Conservation (phyloP, 257 asterid species). For the Gentiana macrophylla region DNA sequence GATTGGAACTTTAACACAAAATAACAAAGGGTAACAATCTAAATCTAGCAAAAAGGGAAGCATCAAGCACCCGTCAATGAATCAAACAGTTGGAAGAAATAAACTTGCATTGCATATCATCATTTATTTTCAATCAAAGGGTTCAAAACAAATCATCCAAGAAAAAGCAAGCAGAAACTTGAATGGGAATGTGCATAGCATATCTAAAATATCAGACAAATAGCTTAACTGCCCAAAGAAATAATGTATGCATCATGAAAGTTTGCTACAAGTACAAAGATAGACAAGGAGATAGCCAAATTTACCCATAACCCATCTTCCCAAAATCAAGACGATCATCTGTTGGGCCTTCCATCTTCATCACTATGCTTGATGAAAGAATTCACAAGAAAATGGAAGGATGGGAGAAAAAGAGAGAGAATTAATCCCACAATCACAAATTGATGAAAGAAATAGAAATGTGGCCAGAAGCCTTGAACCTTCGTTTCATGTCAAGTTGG, state of each 20-base stretch:
- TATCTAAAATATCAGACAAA: background rate
- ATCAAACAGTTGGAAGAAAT: too few species aligned
- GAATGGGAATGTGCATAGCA: too few species aligned
- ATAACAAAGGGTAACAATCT: background rate
- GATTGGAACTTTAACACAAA: slow-evolving; percentile 8
- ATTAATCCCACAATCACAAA: too few species aligned
- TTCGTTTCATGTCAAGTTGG: slow-evolving; percentile 29
- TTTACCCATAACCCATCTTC: slow-evolving; percentile 96
- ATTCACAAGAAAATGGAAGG: slow-evolving; percentile 13
- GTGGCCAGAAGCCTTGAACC: slow-evolving; percentile 20
- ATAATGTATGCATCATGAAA: slow-evolving; percentile 1
- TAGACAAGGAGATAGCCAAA: background rate
- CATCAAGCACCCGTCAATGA: too few species aligned
- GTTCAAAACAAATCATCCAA: too few species aligned
- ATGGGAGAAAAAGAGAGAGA: slow-evolving; percentile 10
- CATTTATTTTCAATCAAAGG: too few species aligned
- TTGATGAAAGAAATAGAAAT: slow-evolving; percentile 14
- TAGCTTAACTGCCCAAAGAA: background rate
- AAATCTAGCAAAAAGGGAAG: too few species aligned
- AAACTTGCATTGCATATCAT: too few species aligned
- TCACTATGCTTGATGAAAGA: slow-evolving; percentile 8
- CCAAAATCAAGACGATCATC: slow-evolving; percentile 87
- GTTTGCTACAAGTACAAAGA: slow-evolving; percentile 2
- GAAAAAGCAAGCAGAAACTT: too few species aligned
- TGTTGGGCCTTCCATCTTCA: slow-evolving; percentile 59